These are phyloP conservation scores for Boechera stricta DNA, from an alignment of 345 rosid species.

Conservation along the genomic window DNA sequence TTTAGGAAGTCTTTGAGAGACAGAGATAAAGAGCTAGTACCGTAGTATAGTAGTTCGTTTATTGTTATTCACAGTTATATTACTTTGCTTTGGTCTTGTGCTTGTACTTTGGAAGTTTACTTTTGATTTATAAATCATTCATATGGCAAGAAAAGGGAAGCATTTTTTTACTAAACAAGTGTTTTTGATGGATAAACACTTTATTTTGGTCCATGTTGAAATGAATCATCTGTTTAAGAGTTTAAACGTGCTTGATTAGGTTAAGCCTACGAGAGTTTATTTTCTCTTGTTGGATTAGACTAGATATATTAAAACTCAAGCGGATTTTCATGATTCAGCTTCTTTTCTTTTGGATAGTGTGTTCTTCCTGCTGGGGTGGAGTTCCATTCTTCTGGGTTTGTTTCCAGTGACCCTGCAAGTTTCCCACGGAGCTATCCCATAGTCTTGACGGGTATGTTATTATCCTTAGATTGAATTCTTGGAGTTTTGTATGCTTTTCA, in stretches of 20 bases:
- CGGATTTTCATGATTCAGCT: background rate
- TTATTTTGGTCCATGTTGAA: background rate
- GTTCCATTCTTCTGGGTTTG: conserved; percentile 74
- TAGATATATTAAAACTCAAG: conserved; percentile 17
- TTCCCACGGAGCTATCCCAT: conserved; percentile 93
- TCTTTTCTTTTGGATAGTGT: conserved; percentile 57
- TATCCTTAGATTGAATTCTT: background rate
- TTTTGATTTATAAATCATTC: background rate
- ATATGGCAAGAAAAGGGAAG: too few relatives aligned
- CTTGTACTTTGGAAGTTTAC: background rate
- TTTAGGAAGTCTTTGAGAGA: too few relatives aligned
- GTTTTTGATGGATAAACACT: background rate
- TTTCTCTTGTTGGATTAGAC: conserved; percentile 4
- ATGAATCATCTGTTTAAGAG: background rate
- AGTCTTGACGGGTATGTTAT: conserved; percentile 82
- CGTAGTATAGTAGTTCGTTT: background rate
- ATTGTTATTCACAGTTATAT: background rate
- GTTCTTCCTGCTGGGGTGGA: conserved; percentile 94
- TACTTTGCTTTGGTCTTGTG: background rate
- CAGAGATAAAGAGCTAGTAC: background rate
- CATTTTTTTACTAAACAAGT: background rate
- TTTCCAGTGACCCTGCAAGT: conserved; percentile 61
- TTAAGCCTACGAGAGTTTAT: background rate
- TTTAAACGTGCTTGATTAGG: background rate
- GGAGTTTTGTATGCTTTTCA: conserved; percentile 22